These are phyloP conservation scores for Physcomitrium patens DNA, from an alignment of 225 moss, liverwort and hornwort genomes.

Conservation along the genomic window DNA sequence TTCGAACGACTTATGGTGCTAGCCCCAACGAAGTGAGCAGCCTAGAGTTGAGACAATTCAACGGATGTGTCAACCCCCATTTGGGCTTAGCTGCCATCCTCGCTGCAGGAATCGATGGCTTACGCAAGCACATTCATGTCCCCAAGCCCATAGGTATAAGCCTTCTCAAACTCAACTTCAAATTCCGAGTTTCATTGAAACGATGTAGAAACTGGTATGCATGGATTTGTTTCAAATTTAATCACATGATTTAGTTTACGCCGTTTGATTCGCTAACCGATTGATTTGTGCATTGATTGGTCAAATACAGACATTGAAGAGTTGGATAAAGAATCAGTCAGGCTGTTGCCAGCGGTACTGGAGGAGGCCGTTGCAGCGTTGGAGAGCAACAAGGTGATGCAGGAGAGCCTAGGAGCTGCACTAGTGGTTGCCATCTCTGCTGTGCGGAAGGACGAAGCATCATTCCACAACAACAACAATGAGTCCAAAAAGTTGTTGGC, in stretches of 20 bases:
- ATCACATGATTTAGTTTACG: too few species aligned
- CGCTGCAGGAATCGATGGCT: constrained; percentile 83
- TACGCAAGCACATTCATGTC: constrained; percentile 66
- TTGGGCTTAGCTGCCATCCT: constrained; percentile 78
- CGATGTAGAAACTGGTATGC: too few species aligned
- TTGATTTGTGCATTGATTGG: constrained; percentile 1
- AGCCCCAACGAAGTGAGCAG: constrained; percentile 50
- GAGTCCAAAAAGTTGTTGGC: constrained; percentile 21
- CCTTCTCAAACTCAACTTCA: too few species aligned
- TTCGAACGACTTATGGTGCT: constrained; percentile 45
- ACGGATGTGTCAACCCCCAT: constrained; percentile 85
- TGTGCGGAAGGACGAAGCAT: constrained; percentile 54
- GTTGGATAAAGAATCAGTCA: constrained; percentile 46
- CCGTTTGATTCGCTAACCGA: neutral
- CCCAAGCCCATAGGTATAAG: constrained; percentile 64
- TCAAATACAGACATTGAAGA: constrained; percentile 60
- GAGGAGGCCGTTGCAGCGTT: constrained; percentile 60
- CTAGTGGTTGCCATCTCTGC: constrained; percentile 60
- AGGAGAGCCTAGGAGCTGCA: constrained; percentile 60
- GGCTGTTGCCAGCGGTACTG: constrained; percentile 50
- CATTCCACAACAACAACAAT: constrained; percentile 31
- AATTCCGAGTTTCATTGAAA: too few species aligned
- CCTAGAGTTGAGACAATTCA: constrained; percentile 82
- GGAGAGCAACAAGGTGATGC: constrained; percentile 49
- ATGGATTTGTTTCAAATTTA: too few species aligned